Evolutionary conservation across 768 basidiomycete species (phyloP), one percentile per base, ranked within the genome.

Genomic region (Grammothele lineata): DNA sequence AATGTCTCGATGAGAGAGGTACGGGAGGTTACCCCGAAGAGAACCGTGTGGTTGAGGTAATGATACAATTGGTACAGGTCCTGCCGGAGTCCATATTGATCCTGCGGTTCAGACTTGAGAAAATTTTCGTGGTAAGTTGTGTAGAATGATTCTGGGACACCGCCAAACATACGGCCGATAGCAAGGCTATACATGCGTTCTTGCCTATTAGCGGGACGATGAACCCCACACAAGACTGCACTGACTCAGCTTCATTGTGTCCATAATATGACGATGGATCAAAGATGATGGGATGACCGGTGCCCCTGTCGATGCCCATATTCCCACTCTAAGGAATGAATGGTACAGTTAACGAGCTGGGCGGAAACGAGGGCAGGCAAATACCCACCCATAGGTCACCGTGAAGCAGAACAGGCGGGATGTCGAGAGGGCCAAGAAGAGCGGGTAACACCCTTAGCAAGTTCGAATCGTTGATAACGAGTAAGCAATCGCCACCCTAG

Each of bases 301-400:
- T 78, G 19, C 48, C 43, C 30, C 57, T 60, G 50, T 87, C 81
- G 19, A 76, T 69, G 7, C 88, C 87, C 3, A 73, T 78, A 60
- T 89, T 90, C 6, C 87, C 87, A 48, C 81, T 85, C 87, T 88
- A 52, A 5, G n/a, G n/a, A n/a, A n/a, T n/a, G n/a, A n/a, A n/a
- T n/a, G n/a, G n/a, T n/a, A n/a, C n/a, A n/a, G n/a, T n/a, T n/a
- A n/a, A n/a, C n/a, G n/a, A n/a, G n/a, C n/a, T n/a, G n/a, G n/a
- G n/a, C n/a, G n/a, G n/a, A n/a, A n/a, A n/a, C n/a, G n/a, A n/a
- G n/a, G n/a, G n/a, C n/a, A n/a, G n/a, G n/a, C n/a, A n/a, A n/a
- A n/a, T n/a, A n/a, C 77, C 44, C 62, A 85, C 87, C 87, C 88
- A 91, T 27, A 90, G 70, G 60, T 90, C 88, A 1, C 88, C 88